Percentiles rank a stretch among this genome's conserved stretches.
Conservation (phyloP, 441 rosid species). For the Macaranga tanarius region DNA sequence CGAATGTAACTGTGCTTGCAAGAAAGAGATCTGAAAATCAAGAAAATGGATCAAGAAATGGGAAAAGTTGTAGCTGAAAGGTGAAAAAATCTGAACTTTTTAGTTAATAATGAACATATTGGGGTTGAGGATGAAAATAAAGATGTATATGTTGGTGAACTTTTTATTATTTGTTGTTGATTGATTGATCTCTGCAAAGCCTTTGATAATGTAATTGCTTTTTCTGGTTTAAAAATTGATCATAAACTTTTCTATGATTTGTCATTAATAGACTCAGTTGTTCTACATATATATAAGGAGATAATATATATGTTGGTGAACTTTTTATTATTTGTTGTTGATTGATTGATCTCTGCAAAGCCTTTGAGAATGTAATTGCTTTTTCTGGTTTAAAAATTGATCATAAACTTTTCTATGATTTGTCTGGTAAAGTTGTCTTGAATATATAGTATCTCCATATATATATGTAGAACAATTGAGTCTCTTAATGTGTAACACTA, state of each 20-base stretch:
- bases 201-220: not conserved
- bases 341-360: not conserved
- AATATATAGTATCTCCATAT: too few species aligned
- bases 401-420: not conserved
- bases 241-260: not conserved
- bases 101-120: too few species aligned
- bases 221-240: not conserved
- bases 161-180: not conserved
- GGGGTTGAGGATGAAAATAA: too few species aligned
- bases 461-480: too few species aligned
- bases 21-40: not conserved
- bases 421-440: too few species aligned
- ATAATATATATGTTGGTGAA: too few species aligned
- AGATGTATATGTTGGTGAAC: too few species aligned
- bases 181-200: not conserved
- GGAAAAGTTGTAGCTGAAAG: not conserved
- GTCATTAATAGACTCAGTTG: too few species aligned
- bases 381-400: not conserved
- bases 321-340: not conserved
- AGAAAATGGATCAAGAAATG: not conserved
- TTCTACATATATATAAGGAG: too few species aligned
- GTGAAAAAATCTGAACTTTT: not conserved
- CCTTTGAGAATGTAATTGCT: not conserved
- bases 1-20: not conserved
- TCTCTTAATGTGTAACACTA: too few species aligned